These are phyloP conservation scores for Xylaria sp. DNA, from an alignment of 2,329 filamentous ascomycete species.

Conservation along the genomic window DNA sequence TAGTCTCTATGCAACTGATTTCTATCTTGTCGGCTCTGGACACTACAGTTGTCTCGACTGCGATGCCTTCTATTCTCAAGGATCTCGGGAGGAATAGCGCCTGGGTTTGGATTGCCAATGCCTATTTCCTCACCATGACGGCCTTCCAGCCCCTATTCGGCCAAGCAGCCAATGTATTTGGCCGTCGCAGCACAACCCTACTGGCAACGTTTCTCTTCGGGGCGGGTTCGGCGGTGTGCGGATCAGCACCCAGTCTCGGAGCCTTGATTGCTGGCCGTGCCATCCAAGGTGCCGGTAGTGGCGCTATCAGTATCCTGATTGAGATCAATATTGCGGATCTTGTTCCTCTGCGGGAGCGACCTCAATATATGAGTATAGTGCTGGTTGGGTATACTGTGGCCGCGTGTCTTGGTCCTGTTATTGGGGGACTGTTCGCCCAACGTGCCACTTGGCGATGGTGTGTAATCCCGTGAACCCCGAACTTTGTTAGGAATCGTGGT, in stretches of 20 bases:
- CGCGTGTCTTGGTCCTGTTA: neutral
- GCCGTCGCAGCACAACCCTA: neutral
- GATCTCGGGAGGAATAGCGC: neutral
- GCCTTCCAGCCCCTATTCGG: constrained; percentile 21
- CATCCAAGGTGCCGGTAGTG: constrained; percentile 51
- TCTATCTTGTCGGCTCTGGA: neutral
- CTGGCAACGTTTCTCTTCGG: constrained; percentile 50
- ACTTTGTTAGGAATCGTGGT: no score
- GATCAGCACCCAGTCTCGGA: constrained; percentile 51
- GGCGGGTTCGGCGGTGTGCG: constrained; percentile 53
- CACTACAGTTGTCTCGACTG: neutral
- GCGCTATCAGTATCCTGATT: neutral
- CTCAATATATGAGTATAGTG: neutral
- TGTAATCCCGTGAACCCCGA: no score
- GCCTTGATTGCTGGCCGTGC: constrained; percentile 55
- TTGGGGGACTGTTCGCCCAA: neutral
- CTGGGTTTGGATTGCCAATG: constrained; percentile 9
- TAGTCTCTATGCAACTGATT: neutral
- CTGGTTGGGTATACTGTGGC: neutral
- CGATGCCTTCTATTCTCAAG: neutral
- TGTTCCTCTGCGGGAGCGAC: neutral
- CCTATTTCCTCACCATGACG: constrained; percentile 20
- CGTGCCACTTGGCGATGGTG: constrained; percentile 1
- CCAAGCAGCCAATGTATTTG: constrained; percentile 22
- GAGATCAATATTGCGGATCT: neutral